phyloP scores from a whole-genome alignment of 176 grass and related monocot genomes.

The Phoenix dactylifera region DNA sequence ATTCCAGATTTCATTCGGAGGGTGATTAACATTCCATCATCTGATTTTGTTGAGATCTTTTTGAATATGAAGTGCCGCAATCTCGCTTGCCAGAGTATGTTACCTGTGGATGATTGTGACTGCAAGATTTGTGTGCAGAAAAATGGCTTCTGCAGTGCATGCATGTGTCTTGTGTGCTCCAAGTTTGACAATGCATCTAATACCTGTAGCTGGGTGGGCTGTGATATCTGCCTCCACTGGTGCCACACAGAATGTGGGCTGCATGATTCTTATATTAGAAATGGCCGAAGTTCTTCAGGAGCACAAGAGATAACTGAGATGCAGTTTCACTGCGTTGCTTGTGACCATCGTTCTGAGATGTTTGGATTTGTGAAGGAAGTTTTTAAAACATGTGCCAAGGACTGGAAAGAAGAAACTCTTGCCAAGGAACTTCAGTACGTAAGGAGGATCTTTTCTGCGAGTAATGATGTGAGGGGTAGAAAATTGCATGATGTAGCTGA shows the following conservation, averaged over 20 bases:
- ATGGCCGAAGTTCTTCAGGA: constrained; percentile 31
- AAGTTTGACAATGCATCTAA: constrained; percentile 86
- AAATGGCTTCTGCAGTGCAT: constrained; percentile 74
- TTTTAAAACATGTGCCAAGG: constrained; percentile 64
- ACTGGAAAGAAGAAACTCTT: constrained; percentile 65
- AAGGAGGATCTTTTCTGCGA: constrained; percentile 66
- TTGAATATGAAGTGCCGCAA: constrained; percentile 76
- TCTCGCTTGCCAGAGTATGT: constrained; percentile 53
- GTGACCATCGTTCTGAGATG: constrained; percentile 86
- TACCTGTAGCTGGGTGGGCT: constrained; percentile 96
- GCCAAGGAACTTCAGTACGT: constrained; percentile 65
- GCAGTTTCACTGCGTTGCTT: constrained; percentile 78
- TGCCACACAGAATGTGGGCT: constrained; percentile 90
- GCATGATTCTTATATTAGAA: constrained; percentile 51
- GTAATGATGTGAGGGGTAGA: constrained; percentile 61
- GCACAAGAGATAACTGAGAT: constrained; percentile 30
- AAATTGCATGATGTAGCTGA: constrained; percentile 51
- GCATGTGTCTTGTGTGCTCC: constrained; percentile 79
- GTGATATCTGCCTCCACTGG: constrained; percentile 92
- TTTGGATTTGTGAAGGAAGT: constrained; percentile 98
- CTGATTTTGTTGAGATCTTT: constrained; percentile 81
- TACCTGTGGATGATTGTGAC: constrained; percentile 75
- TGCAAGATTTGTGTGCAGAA: constrained; percentile 64
- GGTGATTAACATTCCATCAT: constrained; percentile 32
- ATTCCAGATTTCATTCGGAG: constrained; percentile 61